Evolutionary conservation across 1,284 basidiomycete genomes (phyloP).

Genomic region (Xanthoconium separans): DNA sequence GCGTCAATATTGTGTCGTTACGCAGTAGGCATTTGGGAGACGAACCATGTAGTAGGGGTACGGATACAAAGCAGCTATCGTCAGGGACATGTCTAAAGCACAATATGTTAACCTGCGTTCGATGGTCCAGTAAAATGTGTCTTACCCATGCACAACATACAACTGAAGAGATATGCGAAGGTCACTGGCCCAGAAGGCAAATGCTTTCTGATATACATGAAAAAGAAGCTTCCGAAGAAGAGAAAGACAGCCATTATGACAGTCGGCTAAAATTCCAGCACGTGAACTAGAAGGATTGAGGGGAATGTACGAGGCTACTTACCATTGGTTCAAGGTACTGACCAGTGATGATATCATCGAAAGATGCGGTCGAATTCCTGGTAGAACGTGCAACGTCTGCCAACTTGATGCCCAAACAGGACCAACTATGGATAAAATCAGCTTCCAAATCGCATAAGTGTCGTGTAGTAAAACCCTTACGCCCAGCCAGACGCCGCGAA

Average conservation of each 20-base stretch:
- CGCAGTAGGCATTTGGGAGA: not conserved
- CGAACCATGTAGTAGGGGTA: conserved; percentile 59
- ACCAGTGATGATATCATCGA: conserved; percentile 44
- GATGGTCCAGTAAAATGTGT: not conserved
- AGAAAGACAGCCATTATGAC: conserved; percentile 66
- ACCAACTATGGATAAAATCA: conserved; percentile 49
- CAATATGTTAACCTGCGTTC: not conserved
- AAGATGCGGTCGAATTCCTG: conserved; percentile 40
- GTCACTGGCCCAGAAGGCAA: conserved; percentile 67
- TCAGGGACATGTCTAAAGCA: conserved; percentile 55
- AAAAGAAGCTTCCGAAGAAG: conserved; percentile 57
- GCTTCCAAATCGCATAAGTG: not conserved
- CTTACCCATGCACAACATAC: conserved; percentile 50
- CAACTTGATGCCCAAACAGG: conserved; percentile 65
- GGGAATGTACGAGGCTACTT: conserved; percentile 21
- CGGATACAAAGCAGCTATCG: conserved; percentile 62
- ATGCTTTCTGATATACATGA: conserved; percentile 65
- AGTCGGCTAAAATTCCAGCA: conserved; percentile 42
- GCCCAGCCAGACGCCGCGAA: conserved; percentile 60
- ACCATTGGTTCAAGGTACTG: conserved; percentile 61
- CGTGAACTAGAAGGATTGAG: conserved; percentile 1
- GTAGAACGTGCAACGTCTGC: conserved; percentile 57
- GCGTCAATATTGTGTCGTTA: conserved; percentile 4
- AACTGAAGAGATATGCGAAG: conserved; percentile 57
- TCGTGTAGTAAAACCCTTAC: conserved; percentile 40